Conservation (phyloP, 2,329 filamentous ascomycete species). For the Pyrenophora teres region DNA sequence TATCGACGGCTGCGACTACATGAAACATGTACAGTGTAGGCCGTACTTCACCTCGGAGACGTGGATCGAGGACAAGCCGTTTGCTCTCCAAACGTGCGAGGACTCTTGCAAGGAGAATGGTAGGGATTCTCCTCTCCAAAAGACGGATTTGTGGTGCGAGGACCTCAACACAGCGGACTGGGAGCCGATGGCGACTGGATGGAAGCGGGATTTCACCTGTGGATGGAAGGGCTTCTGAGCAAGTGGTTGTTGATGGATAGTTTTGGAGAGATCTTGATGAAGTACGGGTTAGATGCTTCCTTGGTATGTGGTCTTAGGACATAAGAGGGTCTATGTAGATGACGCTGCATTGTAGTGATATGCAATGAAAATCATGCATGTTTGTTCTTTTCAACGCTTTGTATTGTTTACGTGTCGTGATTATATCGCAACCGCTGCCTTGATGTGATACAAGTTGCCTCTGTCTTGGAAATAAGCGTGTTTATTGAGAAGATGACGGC, state of each 20-base stretch:
- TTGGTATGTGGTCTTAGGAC: neutral
- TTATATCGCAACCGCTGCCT: no score
- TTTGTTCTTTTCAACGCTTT: no score
- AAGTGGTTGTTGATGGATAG: no score
- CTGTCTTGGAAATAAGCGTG: no score
- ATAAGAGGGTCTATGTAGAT: no score
- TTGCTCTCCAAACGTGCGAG: slow-evolving; percentile 7
- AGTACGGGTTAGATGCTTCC: neutral
- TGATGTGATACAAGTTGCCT: no score
- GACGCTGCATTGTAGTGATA: no score
- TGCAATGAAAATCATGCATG: no score
- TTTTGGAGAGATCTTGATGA: no score
- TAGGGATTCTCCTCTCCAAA: neutral
- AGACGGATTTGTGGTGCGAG: slow-evolving; percentile 13
- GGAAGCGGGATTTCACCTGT: slow-evolving; percentile 10
- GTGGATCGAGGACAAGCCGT: slow-evolving; percentile 7
- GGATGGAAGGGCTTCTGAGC: slow-evolving; percentile 5
- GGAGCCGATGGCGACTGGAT: slow-evolving; percentile 1
- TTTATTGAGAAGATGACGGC: no score
- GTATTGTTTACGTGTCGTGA: no score
- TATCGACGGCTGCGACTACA: slow-evolving; percentile 5
- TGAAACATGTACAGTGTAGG: neutral
- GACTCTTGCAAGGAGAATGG: neutral
- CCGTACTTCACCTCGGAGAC: slow-evolving; percentile 16
- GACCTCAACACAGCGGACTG: slow-evolving; percentile 14